Conservation (phyloP, 2,329 filamentous ascomycete species). For the Aspergillus texensis region DNA sequence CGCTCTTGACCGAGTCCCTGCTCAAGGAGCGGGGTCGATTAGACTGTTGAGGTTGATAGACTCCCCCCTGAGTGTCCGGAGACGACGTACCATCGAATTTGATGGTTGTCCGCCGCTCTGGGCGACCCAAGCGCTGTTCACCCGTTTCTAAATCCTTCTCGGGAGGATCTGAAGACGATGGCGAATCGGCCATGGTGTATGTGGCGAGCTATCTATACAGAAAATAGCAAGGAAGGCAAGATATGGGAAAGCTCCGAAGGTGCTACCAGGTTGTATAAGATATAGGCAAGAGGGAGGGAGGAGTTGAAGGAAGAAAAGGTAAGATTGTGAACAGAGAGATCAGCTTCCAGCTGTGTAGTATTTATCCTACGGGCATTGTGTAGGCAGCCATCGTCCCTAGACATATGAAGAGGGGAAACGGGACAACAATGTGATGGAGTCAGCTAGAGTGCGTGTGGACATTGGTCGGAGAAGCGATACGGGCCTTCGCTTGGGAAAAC, state of each 20-base stretch:
- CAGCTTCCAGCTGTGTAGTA: background rate
- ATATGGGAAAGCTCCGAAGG: background rate
- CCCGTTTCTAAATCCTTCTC: conserved; percentile 6
- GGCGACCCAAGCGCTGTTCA: conserved; percentile 11
- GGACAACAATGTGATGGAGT: background rate
- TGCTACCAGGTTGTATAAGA: background rate
- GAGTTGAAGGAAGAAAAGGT: background rate
- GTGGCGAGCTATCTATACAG: background rate
- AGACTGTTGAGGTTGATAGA: conserved; percentile 19
- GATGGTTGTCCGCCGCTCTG: conserved; percentile 19
- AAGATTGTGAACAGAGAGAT: background rate
- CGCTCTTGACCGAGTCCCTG: conserved; percentile 23
- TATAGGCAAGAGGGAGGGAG: background rate
- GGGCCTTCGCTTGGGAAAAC: background rate
- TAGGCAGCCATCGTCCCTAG: conserved; percentile 1
- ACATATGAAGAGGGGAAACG: background rate
- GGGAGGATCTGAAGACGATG: background rate
- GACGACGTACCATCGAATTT: conserved; percentile 23
- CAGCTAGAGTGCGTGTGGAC: background rate
- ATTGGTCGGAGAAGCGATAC: background rate
- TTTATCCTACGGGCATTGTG: background rate
- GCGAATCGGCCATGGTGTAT: background rate
- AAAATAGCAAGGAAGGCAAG: background rate
- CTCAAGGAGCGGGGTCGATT: conserved; percentile 24
- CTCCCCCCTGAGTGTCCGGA: conserved; percentile 12